phyloP scores from a whole-genome alignment of 1,284 basidiomycete genomes.

The Rhodotorula sp. region DNA sequence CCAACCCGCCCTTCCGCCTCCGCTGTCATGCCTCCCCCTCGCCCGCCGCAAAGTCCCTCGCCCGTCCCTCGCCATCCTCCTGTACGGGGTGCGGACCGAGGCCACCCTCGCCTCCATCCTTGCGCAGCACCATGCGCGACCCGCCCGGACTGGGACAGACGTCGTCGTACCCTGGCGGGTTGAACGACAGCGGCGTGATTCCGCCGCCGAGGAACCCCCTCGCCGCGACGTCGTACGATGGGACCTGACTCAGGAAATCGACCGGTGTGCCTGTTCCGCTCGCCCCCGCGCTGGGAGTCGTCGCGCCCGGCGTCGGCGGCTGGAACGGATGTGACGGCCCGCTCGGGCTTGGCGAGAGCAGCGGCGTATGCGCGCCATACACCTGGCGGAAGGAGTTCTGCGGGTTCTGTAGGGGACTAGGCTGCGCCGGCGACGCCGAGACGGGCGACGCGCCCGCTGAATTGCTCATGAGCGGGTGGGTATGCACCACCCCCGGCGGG shows the following conservation, averaged over 20 bases:
- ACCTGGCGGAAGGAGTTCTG: neutral
- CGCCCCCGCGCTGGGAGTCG: neutral
- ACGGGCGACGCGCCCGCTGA: slow-evolving; percentile 25
- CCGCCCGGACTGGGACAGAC: slow-evolving; percentile 10
- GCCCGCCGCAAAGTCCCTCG: neutral
- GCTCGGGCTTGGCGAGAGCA: neutral
- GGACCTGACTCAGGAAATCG: slow-evolving; percentile 61
- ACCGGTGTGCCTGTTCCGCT: neutral
- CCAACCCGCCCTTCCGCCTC: too few relatives aligned
- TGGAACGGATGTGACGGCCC: neutral
- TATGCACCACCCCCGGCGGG: slow-evolving; percentile 6
- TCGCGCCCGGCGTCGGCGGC: neutral
- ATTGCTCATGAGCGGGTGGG: slow-evolving; percentile 37
- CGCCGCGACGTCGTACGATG: slow-evolving; percentile 73
- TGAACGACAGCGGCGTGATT: slow-evolving; percentile 66
- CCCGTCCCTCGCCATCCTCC: neutral
- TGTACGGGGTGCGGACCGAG: too few relatives aligned
- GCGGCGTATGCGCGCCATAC: neutral
- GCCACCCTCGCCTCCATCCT: neutral
- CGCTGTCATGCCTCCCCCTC: too few relatives aligned
- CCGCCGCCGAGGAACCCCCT: slow-evolving; percentile 80
- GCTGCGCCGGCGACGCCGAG: slow-evolving; percentile 25
- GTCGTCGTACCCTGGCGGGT: slow-evolving; percentile 40
- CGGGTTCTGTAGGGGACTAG: slow-evolving; percentile 6
- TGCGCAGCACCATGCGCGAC: too few relatives aligned